These are phyloP conservation scores for Hansenula anomala DNA, from an alignment of 1,139 yeast genomes.

Conservation along the genomic window DNA sequence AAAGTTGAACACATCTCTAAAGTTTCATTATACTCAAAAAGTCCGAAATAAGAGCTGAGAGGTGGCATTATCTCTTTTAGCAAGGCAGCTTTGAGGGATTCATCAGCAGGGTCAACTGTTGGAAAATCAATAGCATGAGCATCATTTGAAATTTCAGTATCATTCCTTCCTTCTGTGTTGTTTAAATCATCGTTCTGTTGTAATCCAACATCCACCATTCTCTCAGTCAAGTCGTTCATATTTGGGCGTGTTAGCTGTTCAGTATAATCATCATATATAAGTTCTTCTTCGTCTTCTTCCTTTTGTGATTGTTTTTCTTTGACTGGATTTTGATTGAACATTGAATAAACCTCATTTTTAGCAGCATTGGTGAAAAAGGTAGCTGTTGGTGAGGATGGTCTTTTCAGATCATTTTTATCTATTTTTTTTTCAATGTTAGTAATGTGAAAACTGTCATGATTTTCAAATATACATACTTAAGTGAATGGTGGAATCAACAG, in stretches of 20 bases:
- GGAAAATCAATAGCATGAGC: conserved; percentile 1
- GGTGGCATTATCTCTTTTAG: conserved; percentile 25
- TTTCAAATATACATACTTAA: conserved; percentile 6
- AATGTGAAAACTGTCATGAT: no score
- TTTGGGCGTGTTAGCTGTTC: conserved; percentile 30
- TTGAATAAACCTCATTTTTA: conserved; percentile 64
- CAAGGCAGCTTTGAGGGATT: conserved; percentile 21
- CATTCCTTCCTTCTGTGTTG: conserved; percentile 1
- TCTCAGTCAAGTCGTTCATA: conserved; percentile 31
- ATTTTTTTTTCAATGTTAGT: conserved; percentile 4
- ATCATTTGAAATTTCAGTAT: conserved; percentile 1
- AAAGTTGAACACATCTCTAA: conserved; percentile 29
- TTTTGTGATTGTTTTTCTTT: conserved; percentile 12
- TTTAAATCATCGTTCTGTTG: conserved; percentile 8
- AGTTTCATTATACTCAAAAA: conserved; percentile 21
- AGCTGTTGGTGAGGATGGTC: conserved; percentile 65
- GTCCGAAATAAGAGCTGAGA: conserved; percentile 25
- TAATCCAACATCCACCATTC: conserved; percentile 4
- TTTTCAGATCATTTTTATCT: conserved; percentile 2
- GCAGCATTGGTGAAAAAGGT: conserved; percentile 77
- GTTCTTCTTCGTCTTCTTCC: conserved; percentile 23
- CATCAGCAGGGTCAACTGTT: conserved; percentile 28
- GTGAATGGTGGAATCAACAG: conserved; percentile 17
- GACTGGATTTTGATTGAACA: conserved; percentile 53
- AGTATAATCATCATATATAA: conserved; percentile 31